Percentiles rank a stretch among this genome's conserved stretches.
These are phyloP conservation scores for Baorangia bicolor DNA, from an alignment of 768 basidiomycete genomes.

Conservation along the genomic window DNA sequence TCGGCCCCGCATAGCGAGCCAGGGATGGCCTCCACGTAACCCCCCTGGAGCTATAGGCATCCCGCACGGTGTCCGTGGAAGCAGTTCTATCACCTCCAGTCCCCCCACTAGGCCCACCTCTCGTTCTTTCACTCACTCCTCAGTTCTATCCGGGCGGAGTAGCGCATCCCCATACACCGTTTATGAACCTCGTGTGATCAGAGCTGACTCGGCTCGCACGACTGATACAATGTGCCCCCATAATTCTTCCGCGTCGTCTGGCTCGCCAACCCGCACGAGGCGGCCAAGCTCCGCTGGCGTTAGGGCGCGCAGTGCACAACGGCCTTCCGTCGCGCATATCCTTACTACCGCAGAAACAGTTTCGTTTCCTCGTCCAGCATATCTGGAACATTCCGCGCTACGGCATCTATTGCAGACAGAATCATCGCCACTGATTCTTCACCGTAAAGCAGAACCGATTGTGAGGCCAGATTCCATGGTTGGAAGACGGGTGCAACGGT, in stretches of 20 bases:
- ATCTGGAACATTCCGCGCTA: constrained; percentile 75
- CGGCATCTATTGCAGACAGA: constrained; percentile 67
- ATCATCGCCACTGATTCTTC: constrained; percentile 34
- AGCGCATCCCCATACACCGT: constrained; percentile 31
- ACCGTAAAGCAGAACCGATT: constrained; percentile 38
- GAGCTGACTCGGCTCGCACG: constrained; percentile 46
- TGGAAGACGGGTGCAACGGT: constrained; percentile 31
- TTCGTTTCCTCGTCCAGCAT: constrained; percentile 64
- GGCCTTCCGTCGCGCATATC: constrained; percentile 30
- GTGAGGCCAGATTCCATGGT: constrained; percentile 20
- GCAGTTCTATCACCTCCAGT: constrained; percentile 31
- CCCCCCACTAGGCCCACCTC: constrained; percentile 42
- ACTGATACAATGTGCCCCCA: constrained; percentile 44
- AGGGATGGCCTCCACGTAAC: constrained; percentile 30
- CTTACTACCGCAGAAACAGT: constrained; percentile 31
- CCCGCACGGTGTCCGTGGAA: constrained; percentile 40
- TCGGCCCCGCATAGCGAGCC: constrained; percentile 40
- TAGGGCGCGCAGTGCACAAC: constrained; percentile 22
- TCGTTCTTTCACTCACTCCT: constrained; percentile 44
- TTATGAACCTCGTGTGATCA: constrained; percentile 70
- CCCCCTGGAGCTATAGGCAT: constrained; percentile 36
- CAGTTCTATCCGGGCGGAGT: constrained; percentile 31
- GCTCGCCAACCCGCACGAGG: constrained; percentile 48
- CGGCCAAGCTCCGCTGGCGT: constrained; percentile 41
- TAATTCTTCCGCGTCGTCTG: constrained; percentile 36